These are phyloP conservation scores for Cryphonectria naterciae DNA, from an alignment of 2,329 filamentous ascomycete genomes.

Conservation along the genomic window DNA sequence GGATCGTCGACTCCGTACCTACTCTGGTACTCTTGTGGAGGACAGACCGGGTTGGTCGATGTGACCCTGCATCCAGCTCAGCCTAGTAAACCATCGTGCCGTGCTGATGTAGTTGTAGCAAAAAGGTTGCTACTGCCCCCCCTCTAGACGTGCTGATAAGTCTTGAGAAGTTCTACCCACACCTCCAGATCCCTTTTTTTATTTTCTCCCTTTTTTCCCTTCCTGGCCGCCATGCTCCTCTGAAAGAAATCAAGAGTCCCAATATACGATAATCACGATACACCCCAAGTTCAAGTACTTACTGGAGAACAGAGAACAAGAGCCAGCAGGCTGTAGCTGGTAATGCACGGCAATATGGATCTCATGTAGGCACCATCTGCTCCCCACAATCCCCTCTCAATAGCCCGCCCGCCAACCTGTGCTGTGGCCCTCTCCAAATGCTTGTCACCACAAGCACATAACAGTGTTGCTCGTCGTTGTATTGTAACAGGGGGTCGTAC, in stretches of 20 bases:
- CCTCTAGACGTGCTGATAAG: neutral
- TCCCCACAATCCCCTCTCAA: neutral
- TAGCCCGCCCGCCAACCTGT: neutral
- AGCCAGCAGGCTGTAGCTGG: conserved; percentile 4
- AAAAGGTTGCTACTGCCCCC: conserved; percentile 10
- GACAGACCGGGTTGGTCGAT: neutral
- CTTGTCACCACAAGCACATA: neutral
- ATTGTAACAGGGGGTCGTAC: neutral
- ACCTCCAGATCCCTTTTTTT: neutral
- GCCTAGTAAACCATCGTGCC: neutral
- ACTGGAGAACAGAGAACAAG: neutral
- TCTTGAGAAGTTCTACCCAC: neutral
- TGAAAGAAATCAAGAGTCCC: neutral
- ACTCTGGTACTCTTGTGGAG: neutral
- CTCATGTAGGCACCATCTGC: conserved; percentile 4
- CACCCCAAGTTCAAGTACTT: neutral
- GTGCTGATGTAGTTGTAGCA: neutral
- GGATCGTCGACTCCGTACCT: neutral
- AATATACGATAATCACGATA: neutral
- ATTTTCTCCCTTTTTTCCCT: too few species aligned
- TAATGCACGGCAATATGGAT: conserved; percentile 4
- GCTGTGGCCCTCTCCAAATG: neutral
- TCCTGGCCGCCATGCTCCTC: neutral
- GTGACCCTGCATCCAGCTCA: neutral
- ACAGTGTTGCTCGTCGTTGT: neutral